Evolutionary conservation across 768 basidiomycete species (phyloP).

Genomic region (Tricholoma saponaceum): DNA sequence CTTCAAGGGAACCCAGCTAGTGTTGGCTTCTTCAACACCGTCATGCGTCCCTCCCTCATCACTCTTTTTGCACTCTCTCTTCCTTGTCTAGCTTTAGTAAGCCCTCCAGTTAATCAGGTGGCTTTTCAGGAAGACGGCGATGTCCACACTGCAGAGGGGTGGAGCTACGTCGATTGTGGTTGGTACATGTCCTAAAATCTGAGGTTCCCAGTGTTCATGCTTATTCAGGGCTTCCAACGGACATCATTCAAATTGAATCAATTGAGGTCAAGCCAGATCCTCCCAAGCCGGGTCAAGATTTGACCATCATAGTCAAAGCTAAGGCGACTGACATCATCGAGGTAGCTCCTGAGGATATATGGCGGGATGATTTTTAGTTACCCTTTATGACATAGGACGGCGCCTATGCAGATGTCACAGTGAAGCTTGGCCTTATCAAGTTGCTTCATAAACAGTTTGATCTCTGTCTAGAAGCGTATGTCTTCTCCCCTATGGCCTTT

Average conservation of each 20-base stretch:
- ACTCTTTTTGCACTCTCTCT: slow-evolving; percentile 19
- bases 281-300: slow-evolving; percentile 78
- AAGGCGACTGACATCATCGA: slow-evolving; percentile 54
- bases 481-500: slow-evolving; percentile 14
- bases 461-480: slow-evolving; percentile 92
- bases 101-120: slow-evolving; percentile 18
- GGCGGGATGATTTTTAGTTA: not conserved
- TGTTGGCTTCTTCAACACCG: slow-evolving; percentile 3
- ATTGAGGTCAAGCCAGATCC: slow-evolving; percentile 82
- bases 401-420: slow-evolving; percentile 82
- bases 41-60: slow-evolving; percentile 18
- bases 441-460: slow-evolving; percentile 82
- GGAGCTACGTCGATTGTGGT: slow-evolving; percentile 80
- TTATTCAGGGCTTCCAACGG: slow-evolving; percentile 36
- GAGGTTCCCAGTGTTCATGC: not conserved
- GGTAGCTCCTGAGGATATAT: slow-evolving; percentile 36
- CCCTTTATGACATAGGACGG: slow-evolving; percentile 58
- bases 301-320: slow-evolving; percentile 82
- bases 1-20: no score
- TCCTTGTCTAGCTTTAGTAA: slow-evolving; percentile 16
- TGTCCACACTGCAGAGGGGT: slow-evolving; percentile 38
- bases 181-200: slow-evolving; percentile 19
- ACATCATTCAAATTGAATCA: slow-evolving; percentile 62
- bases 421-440: slow-evolving; percentile 94
- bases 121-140: slow-evolving; percentile 21